Evolutionary conservation across 306 rosid genomes (phyloP).

Genomic region (Trichosanthes truncata): DNA sequence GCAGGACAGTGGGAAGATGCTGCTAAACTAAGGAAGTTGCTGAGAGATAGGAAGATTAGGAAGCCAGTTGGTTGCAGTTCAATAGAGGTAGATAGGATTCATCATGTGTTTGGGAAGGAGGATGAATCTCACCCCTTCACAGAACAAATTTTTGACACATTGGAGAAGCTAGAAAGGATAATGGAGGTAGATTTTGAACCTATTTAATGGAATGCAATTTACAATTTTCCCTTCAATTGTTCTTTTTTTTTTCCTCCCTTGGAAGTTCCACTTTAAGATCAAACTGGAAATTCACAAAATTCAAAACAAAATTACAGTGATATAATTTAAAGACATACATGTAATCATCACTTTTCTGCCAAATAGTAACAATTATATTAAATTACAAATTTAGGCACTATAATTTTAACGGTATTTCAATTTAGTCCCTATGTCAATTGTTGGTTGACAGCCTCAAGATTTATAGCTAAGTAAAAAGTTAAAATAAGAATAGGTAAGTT

Average conservation of each 20-base stretch:
- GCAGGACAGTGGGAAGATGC: constrained; percentile 66
- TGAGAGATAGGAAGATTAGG: constrained; percentile 57
- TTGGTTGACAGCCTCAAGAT: too few species aligned
- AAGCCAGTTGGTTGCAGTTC: constrained; percentile 64
- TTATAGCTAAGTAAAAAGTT: too few species aligned
- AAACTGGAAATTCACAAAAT: not conserved
- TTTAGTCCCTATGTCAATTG: too few species aligned
- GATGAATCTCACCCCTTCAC: constrained; percentile 47
- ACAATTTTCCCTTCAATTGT: not conserved
- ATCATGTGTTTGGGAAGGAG: constrained; percentile 41
- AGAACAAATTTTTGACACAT: constrained; percentile 35
- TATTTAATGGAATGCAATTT: not conserved
- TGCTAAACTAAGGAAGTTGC: constrained; percentile 45
- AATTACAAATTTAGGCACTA: too few species aligned
- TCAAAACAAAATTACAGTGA: too few species aligned
- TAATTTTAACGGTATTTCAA: too few species aligned
- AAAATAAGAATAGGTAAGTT: too few species aligned
- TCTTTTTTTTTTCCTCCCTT: not conserved
- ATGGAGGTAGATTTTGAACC: constrained; percentile 26
- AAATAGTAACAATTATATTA: too few species aligned
- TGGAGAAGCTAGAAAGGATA: constrained; percentile 34
- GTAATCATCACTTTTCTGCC: too few species aligned
- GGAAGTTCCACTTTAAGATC: not conserved
- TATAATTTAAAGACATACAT: too few species aligned
- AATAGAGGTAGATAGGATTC: constrained; percentile 46